These are phyloP conservation scores for Coffea eugenioides DNA, from an alignment of 257 asterid species.

Conservation along the genomic window DNA sequence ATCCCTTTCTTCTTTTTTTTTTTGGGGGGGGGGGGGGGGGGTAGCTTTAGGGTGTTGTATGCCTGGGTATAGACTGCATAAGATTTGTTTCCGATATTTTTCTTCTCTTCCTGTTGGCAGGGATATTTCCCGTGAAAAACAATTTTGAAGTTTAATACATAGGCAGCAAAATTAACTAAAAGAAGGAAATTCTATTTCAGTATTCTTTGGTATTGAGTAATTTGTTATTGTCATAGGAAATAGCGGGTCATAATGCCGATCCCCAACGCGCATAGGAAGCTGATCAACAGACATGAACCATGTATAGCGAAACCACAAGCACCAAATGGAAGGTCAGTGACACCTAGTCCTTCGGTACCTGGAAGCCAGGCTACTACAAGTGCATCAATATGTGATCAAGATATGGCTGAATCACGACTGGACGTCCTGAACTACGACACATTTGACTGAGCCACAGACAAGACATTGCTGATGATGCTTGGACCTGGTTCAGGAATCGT, in stretches of 20 bases:
- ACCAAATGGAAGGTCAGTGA: slow-evolving; percentile 30
- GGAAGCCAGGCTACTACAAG: slow-evolving; percentile 39
- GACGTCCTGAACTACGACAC: slow-evolving; percentile 26
- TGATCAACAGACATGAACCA: background rate
- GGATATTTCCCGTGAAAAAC: background rate
- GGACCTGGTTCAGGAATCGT: slow-evolving; percentile 30
- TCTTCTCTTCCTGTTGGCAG: too few relatives aligned
- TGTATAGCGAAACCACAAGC: slow-evolving; percentile 14
- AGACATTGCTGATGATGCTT: slow-evolving; percentile 15
- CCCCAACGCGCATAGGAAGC: slow-evolving; percentile 39
- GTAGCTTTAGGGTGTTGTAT: too few relatives aligned
- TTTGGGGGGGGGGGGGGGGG: too few relatives aligned
- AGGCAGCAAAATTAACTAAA: background rate
- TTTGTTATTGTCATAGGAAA: slow-evolving; percentile 18
- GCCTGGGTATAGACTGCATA: too few relatives aligned
- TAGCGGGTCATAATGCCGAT: slow-evolving; percentile 47
- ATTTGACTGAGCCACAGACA: slow-evolving; percentile 10
- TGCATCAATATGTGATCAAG: slow-evolving; percentile 15
- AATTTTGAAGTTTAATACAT: background rate
- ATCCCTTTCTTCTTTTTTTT: too few relatives aligned
- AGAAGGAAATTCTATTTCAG: too few relatives aligned
- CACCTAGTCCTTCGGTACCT: slow-evolving; percentile 31
- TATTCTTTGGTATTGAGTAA: too few relatives aligned
- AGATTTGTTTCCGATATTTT: too few relatives aligned
- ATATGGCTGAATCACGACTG: slow-evolving; percentile 30